A percentile compares a stretch with the other conserved stretches of the same genome.
Evolutionary conservation across 176 grass and related monocot species (phyloP).

Genomic region (Typha latifolia): DNA sequence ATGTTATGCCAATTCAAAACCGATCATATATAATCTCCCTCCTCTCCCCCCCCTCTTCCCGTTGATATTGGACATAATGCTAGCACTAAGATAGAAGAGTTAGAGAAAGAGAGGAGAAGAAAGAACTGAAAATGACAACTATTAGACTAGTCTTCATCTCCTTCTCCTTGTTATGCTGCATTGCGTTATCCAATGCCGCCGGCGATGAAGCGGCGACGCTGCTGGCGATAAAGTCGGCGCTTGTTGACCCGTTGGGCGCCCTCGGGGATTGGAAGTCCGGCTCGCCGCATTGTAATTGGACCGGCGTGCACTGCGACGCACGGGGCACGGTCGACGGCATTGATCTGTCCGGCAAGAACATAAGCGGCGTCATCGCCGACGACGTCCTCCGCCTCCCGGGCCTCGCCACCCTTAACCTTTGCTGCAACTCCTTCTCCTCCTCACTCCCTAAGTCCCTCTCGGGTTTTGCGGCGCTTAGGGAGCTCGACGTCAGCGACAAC

Average conservation of each 20-base stretch:
- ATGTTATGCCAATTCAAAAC: constrained; percentile 4
- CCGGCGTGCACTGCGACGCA: constrained; percentile 46
- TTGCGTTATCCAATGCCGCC: constrained; percentile 31
- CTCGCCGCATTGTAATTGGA: constrained; percentile 55
- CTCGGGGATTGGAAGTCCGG: constrained; percentile 41
- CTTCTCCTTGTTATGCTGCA: constrained; percentile 34
- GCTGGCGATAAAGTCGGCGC: constrained; percentile 52
- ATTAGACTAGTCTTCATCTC: constrained; percentile 32
- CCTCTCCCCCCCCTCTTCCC: constrained; percentile 8
- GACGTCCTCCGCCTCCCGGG: constrained; percentile 43
- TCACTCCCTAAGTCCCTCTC: constrained; percentile 39
- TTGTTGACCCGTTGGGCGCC: constrained; percentile 46
- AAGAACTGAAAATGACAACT: constrained; percentile 16
- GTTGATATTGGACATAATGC: neutral
- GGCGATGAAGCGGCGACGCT: constrained; percentile 37
- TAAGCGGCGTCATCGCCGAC: constrained; percentile 58
- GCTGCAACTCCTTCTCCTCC: constrained; percentile 55
- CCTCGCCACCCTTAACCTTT: constrained; percentile 56
- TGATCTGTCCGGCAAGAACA: constrained; percentile 62
- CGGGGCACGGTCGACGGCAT: constrained; percentile 57
- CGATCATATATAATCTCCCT: constrained; percentile 17
- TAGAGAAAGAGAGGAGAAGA: constrained; percentile 5
- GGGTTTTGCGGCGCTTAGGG: constrained; percentile 35
- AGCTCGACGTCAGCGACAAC: constrained; percentile 86
- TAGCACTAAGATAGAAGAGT: neutral